Evolutionary conservation across 768 basidiomycete species (phyloP).

Genomic region (Boletus coccyginus): DNA sequence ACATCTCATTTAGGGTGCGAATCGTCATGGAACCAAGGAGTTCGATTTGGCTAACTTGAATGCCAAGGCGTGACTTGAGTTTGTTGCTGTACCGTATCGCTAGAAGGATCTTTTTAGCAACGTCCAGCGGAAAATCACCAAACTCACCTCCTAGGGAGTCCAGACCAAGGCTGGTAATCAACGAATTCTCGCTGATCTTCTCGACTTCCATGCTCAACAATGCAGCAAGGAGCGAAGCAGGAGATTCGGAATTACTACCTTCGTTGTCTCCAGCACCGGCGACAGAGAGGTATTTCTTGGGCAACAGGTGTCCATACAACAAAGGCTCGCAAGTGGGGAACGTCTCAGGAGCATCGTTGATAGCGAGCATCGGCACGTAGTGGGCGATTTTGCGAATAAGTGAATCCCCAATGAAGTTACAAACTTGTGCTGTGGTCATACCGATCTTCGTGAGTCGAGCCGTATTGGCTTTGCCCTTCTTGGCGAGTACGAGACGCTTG

Average conservation of each 20-base stretch:
- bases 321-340: slow-evolving; percentile 28
- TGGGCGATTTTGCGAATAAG: too few relatives aligned
- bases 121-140: background rate
- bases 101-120: background rate
- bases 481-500: slow-evolving; percentile 30
- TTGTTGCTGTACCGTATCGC: slow-evolving; percentile 31
- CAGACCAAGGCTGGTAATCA: slow-evolving; percentile 28
- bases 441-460: slow-evolving; percentile 29
- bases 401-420: too few relatives aligned
- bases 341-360: slow-evolving; percentile 23
- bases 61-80: slow-evolving; percentile 26
- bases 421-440: slow-evolving; percentile 32
- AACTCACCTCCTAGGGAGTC: slow-evolving; percentile 26
- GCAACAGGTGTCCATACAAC: slow-evolving; percentile 26
- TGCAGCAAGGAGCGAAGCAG: slow-evolving; percentile 27
- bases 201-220: too few relatives aligned
- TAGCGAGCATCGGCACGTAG: too few relatives aligned
- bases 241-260: slow-evolving; percentile 17
- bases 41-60: too few relatives aligned
- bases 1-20: slow-evolving; percentile 24
- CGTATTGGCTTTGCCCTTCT: slow-evolving; percentile 28
- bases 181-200: slow-evolving; percentile 28
- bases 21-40: slow-evolving; percentile 26
- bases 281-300: slow-evolving; percentile 20
- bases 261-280: slow-evolving; percentile 10